A percentile compares a stretch with the other conserved stretches of the same genome.
phyloP scores from a whole-genome alignment of 768 basidiomycete species.

The Calocybe cyanea region DNA sequence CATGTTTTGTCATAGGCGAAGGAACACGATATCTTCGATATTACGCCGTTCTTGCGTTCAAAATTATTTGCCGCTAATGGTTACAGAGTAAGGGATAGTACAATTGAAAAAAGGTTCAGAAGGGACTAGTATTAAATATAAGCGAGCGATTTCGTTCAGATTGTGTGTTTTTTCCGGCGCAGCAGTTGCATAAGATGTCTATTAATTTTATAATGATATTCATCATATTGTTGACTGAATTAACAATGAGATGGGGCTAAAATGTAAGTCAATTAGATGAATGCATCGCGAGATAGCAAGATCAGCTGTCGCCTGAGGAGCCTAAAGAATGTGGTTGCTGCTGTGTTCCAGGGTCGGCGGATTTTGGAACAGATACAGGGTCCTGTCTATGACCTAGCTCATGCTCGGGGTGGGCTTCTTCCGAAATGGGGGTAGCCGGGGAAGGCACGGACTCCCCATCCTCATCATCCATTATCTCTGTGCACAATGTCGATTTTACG shows the following conservation, averaged over 20 bases:
- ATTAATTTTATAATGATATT: conserved; percentile 13
- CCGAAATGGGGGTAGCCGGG: too few species aligned
- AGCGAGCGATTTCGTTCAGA: neutral
- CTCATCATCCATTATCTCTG: conserved; percentile 70
- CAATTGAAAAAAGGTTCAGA: conserved; percentile 75
- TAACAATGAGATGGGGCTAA: conserved; percentile 11
- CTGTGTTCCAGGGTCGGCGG: neutral
- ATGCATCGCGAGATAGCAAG: neutral
- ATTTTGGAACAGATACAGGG: neutral
- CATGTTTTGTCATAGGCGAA: conserved; percentile 60
- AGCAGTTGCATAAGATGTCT: conserved; percentile 14
- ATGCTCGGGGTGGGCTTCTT: conserved; percentile 1
- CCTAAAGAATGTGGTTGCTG: neutral
- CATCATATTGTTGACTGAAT: neutral
- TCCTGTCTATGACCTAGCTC: neutral
- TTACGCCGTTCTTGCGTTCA: conserved; percentile 78
- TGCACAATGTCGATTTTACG: neutral
- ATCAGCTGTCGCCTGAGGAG: too few species aligned
- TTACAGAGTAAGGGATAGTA: conserved; percentile 64
- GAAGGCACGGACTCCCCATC: conserved; percentile 33
- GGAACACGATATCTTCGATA: conserved; percentile 95
- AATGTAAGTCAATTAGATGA: neutral
- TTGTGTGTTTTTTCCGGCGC: conserved; percentile 9
- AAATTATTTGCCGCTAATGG: conserved; percentile 87
- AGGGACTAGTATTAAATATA: conserved; percentile 26